A percentile compares a stretch with the other conserved stretches of the same genome.
These are phyloP conservation scores for Exophiala lecanii-corni DNA, from an alignment of 2,329 filamentous ascomycete species.

Conservation along the genomic window DNA sequence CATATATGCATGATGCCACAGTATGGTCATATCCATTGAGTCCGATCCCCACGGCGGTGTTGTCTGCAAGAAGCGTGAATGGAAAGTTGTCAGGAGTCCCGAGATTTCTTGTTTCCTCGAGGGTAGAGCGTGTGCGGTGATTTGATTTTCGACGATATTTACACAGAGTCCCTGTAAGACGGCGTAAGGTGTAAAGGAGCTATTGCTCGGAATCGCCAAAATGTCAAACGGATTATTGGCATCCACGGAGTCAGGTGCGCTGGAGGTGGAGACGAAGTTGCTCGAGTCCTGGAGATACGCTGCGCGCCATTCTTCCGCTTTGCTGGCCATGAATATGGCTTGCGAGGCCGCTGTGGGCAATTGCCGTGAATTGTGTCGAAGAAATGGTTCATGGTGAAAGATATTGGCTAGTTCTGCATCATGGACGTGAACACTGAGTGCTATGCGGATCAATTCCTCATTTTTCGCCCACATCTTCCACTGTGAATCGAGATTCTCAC, in stretches of 20 bases:
- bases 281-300: conserved; percentile 18
- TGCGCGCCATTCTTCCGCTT: conserved; percentile 20
- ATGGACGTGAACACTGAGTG: conserved; percentile 24
- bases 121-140: conserved; percentile 16
- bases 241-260: conserved; percentile 16
- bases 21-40: conserved; percentile 25
- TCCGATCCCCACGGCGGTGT: conserved; percentile 16
- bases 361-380: conserved; percentile 19
- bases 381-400: conserved; percentile 21
- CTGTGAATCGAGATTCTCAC: conserved; percentile 15
- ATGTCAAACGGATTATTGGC: conserved; percentile 18
- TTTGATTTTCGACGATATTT: conserved; percentile 23
- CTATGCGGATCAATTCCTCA: conserved; percentile 29
- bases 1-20: conserved; percentile 32
- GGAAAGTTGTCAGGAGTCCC: conserved; percentile 12
- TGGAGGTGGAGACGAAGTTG: conserved; percentile 13
- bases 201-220: conserved; percentile 12
- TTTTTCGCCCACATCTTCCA: conserved; percentile 29
- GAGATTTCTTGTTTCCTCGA: conserved; percentile 16
- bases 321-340: conserved; percentile 16
- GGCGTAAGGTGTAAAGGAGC: conserved; percentile 23
- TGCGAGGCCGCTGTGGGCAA: conserved; percentile 19
- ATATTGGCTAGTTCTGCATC: conserved; percentile 27
- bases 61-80: conserved; percentile 26
- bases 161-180: conserved; percentile 25